Conservation (phyloP, 495 filamentous ascomycete genomes). For the Xylaria sp. region DNA sequence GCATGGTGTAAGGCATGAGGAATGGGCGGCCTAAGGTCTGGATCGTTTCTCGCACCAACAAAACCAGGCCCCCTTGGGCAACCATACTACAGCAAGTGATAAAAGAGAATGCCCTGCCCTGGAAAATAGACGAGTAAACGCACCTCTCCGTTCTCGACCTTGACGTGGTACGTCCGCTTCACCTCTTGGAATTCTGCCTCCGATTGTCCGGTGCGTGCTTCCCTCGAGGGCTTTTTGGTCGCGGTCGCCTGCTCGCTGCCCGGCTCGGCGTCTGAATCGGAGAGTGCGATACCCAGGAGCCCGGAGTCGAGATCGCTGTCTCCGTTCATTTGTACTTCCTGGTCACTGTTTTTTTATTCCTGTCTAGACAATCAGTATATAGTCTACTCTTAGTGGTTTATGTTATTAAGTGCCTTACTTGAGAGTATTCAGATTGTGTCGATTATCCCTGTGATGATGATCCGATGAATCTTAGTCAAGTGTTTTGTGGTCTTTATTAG, state of each 20-base stretch:
- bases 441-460: neutral
- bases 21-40: neutral
- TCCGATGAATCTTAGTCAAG: neutral
- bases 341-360: no score
- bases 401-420: neutral
- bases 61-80: neutral
- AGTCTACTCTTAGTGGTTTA: neutral
- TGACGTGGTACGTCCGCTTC: constrained; percentile 45
- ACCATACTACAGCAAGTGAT: neutral
- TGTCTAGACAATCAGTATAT: neutral
- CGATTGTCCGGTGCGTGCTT: constrained; percentile 51
- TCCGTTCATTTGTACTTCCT: constrained; percentile 4
- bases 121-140: neutral
- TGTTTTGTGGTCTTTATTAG: neutral
- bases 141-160: constrained; percentile 58
- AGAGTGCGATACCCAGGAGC: constrained; percentile 49
- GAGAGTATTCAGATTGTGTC: neutral
- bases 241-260: constrained; percentile 17
- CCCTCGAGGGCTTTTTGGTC: constrained; percentile 30
- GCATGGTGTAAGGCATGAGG: neutral
- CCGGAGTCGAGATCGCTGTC: constrained; percentile 40
- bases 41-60: neutral
- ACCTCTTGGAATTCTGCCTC: constrained; percentile 51
- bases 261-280: constrained; percentile 42
- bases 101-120: neutral